Evolutionary conservation across 2,329 filamentous ascomycete genomes (phyloP).

Genomic region (Thermomyces lanuginosus): DNA sequence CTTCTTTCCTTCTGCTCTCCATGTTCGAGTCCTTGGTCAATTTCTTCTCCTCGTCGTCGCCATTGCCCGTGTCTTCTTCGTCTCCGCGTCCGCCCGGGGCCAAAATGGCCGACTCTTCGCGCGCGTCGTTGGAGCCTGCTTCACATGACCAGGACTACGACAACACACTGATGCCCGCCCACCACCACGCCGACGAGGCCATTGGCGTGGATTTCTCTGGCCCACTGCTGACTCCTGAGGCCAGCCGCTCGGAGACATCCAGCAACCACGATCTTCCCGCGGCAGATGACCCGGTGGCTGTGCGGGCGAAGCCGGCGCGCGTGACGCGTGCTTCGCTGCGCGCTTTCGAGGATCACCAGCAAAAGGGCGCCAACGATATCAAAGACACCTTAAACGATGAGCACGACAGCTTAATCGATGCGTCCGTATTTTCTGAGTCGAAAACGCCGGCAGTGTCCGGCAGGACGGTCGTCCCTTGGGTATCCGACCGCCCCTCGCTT

Average conservation of each 20-base stretch:
- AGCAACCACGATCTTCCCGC: conserved; percentile 24
- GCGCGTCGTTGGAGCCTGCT: no score
- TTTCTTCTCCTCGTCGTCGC: conserved; percentile 6
- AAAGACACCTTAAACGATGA: no score
- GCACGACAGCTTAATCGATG: conserved; percentile 10
- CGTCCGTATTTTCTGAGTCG: conserved; percentile 10
- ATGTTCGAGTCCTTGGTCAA: conserved; percentile 8
- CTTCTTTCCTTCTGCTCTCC: no score
- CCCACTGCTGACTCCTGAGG: conserved; percentile 28
- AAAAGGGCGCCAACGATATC: no score
- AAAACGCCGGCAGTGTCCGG: conserved; percentile 14
- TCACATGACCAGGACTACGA: no score
- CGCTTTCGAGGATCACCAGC: conserved; percentile 15
- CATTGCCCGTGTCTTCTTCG: conserved; percentile 5
- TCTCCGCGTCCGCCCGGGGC: no score
- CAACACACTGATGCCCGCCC: no score
- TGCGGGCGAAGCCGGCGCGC: conserved; percentile 22
- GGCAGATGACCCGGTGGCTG: conserved; percentile 17
- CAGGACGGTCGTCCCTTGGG: conserved; percentile 26
- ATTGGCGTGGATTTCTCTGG: conserved; percentile 21
- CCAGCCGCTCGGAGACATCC: conserved; percentile 28
- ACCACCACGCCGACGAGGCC: conserved; percentile 15
- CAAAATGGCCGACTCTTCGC: conserved; percentile 20
- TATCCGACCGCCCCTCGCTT: no score
- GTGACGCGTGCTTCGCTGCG: conserved; percentile 24